Evolutionary conservation across 148 eudicot species (phyloP).

Genomic region (Agrostemma githago): DNA sequence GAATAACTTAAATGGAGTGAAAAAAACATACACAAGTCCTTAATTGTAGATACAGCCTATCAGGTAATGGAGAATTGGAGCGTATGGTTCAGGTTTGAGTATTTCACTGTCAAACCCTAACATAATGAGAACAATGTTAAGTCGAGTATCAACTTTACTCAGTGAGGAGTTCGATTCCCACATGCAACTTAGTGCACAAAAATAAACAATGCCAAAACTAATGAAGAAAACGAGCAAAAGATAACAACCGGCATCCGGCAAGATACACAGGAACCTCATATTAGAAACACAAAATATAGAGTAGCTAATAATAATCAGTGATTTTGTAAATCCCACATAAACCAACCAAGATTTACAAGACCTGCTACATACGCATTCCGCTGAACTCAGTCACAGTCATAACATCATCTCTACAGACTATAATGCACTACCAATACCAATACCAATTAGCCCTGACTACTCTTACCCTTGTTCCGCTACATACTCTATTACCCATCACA

Average conservation of each 20-base stretch:
- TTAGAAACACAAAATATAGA: background rate
- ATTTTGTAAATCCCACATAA: background rate
- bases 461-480: slow-evolving; percentile 6
- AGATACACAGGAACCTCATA: background rate
- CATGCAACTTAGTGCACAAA: too few relatives aligned
- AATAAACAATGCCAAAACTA: background rate
- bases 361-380: slow-evolving; percentile 14
- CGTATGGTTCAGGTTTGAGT: too few relatives aligned
- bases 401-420: slow-evolving; percentile 8
- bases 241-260: background rate
- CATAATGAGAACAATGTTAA: too few relatives aligned
- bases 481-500: background rate
- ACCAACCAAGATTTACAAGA: background rate
- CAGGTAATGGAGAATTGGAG: too few relatives aligned
- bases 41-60: too few relatives aligned
- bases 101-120: too few relatives aligned
- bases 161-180: too few relatives aligned
- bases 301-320: too few relatives aligned
- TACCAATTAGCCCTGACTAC: slow-evolving; percentile 1
- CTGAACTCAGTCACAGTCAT: slow-evolving; percentile 12
- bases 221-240: background rate
- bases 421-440: slow-evolving; percentile 4
- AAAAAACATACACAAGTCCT: too few relatives aligned
- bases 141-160: too few relatives aligned
- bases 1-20: too few relatives aligned